These are phyloP conservation scores for Phytophthora litchii DNA, from an alignment of 352 stramenopile species.

Conservation along the genomic window DNA sequence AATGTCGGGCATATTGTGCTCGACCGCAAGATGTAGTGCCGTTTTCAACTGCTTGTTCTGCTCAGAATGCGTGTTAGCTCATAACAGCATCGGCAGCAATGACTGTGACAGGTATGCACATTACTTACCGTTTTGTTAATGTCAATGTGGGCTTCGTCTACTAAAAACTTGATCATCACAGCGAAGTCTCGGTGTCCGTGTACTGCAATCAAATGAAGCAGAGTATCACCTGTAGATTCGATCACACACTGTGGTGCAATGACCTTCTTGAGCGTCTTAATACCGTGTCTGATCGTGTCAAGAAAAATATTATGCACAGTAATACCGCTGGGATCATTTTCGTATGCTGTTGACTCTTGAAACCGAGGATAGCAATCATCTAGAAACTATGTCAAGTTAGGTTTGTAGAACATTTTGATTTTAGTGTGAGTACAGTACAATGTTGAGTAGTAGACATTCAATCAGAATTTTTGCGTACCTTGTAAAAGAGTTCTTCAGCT, in stretches of 20 bases:
- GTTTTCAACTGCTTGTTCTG: conserved; percentile 65
- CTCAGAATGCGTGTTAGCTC: neutral
- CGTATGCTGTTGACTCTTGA: conserved; percentile 37
- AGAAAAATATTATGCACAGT: conserved; percentile 51
- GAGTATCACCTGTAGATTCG: conserved; percentile 50
- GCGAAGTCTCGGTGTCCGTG: conserved; percentile 42
- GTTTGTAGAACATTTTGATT: too few relatives aligned
- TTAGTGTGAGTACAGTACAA: neutral
- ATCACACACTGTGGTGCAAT: conserved; percentile 49
- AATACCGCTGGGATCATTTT: conserved; percentile 47
- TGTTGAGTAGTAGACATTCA: neutral
- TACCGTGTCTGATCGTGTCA: conserved; percentile 36
- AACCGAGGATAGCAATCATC: conserved; percentile 41
- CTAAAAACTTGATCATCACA: conserved; percentile 44
- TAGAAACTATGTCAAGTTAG: conserved; percentile 26
- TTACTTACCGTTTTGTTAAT: conserved; percentile 48
- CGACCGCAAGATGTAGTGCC: conserved; percentile 48
- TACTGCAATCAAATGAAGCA: conserved; percentile 51
- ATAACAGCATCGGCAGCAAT: neutral
- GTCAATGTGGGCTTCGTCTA: conserved; percentile 39
- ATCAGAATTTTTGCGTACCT: conserved; percentile 18
- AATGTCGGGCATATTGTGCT: conserved; percentile 44
- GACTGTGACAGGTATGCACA: neutral
- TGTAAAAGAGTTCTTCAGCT: conserved; percentile 48
- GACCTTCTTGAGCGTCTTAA: conserved; percentile 47